Evolutionary conservation across 2,329 filamentous ascomycete species (phyloP), one percentile per base, ranked within the genome.

Genomic region (Colletotrichum higginsianum): DNA sequence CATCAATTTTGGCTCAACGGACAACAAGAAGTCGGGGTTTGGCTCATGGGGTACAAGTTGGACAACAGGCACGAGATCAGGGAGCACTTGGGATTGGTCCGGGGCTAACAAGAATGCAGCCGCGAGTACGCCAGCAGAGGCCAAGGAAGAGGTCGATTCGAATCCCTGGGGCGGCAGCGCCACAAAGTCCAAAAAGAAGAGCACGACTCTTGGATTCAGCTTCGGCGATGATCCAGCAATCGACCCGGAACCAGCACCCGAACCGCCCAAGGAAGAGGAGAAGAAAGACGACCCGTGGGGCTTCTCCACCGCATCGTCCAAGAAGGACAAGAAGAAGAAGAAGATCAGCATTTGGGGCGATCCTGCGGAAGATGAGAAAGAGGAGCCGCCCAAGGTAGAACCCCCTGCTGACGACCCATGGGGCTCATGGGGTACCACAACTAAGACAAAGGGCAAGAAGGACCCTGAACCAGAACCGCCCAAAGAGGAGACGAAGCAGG

Each of bases 31-130:
- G 50, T 74, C 75, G 21, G 74, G 81, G 4, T 86, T 92, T 75
- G 86, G 89, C 60, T 82, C 84, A 49, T 93, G 90, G 89, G 89
- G 89, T 44, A 86, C 86, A 70, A 88, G 84, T 74, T 92, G 90
- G 89, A 84, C 81, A 73, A 86, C 87, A n/a, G 87, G 86, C 55
- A 61, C 40, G n/a, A 55, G 52, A 21, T 21, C 53, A 44, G 66
- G 44, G 30, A 82, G 77, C 65, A 81, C 81, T 68, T 87, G 82
- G 84, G 83, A 81, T 61, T 85, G 86, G 73, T 80, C 82, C 57
- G 81, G 82, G 35, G 67, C 74, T 23, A 80, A 82, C 70, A 78
- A 83, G 8, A 75, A 75, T 60, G 74, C 76, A 49, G 75, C 76
- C 47, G 74, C 78, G 61, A 79, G 77, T 52, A 76, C 77, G 46